Percentiles rank a stretch among this genome's conserved stretches.
These are phyloP conservation scores for Thinopyrum elongatum DNA, from an alignment of 176 grass and related monocot genomes.

Conservation along the genomic window DNA sequence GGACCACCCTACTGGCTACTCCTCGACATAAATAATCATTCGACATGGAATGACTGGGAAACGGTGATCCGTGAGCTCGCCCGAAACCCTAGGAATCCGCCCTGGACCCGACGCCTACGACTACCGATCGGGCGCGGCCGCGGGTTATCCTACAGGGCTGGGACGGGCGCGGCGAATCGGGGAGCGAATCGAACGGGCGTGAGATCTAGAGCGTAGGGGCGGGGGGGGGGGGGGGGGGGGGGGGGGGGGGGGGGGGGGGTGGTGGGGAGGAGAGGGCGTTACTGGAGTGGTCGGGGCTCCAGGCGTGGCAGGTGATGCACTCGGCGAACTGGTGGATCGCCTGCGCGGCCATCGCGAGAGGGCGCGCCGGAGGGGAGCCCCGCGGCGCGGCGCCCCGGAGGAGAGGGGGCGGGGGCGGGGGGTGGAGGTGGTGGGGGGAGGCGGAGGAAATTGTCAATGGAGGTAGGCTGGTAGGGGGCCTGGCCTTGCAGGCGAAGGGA, in stretches of 20 bases:
- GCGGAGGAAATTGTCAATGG: not conserved
- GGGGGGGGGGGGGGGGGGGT: no score
- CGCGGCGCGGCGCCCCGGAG: not conserved
- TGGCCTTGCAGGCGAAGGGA: not conserved
- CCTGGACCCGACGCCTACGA: not conserved
- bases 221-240: not conserved
- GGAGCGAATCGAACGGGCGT: not conserved
- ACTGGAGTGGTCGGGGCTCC: constrained; percentile 92
- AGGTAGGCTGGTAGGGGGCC: not conserved
- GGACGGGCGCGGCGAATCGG: not conserved
- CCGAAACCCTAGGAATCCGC: constrained; percentile 26
- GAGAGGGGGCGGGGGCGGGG: not conserved
- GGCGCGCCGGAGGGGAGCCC: not conserved
- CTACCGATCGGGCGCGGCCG: not conserved
- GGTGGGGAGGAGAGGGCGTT: not conserved
- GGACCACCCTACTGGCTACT: not conserved
- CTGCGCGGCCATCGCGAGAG: constrained; percentile 51
- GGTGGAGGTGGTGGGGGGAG: not conserved
- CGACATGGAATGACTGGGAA: not conserved
- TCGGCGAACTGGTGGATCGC: constrained; percentile 94
- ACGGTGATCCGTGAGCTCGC: not conserved
- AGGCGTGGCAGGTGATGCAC: constrained; percentile 98
- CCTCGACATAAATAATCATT: not conserved
- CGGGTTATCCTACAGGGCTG: not conserved
- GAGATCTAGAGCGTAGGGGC: constrained; percentile 36